Evolutionary conservation across 192 early-diverging fungal genomes (phyloP), one percentile per base, ranked within the genome.

Genomic region (Thoreauomyces humboldtii): DNA sequence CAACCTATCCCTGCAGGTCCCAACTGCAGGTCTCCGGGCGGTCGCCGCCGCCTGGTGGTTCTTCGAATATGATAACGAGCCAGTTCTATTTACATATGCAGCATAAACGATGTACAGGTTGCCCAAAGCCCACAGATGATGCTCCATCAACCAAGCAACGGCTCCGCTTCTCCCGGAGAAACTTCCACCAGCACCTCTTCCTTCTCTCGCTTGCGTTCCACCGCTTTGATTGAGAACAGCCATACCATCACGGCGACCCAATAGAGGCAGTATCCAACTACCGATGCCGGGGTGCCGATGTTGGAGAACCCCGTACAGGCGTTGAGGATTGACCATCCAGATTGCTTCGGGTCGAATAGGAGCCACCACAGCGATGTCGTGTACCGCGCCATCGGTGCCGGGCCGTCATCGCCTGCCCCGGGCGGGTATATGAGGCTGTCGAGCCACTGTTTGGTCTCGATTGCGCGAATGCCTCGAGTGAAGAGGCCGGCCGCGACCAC

Each of bases 401-500:
- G 82, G 45, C 86, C 88, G 29, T 84, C 86, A 3, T 81, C 85
- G 51, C 80, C 89, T 25, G 84, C 87, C 19, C 86, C 86, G 55
- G 87, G 5, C 34, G 31, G 21, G 59, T 46, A 61, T 17, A 44
- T 21, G 42, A 69, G 29, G 28, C 19, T 53, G 54, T 79, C 80
- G 29, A 78, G 71, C 81, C 87, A 92, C 24, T 70, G 68, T 61
- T 91, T 65, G 57, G 77, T 75, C 71, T 94, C 83, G 63, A 90
- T 89, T 51, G 55, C 75, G 47, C 80, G 76, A 31, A 92, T 86
- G n/a, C 79, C 65, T 47, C 78, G 87, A 17, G 89, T 71, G 35
- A 92, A 82, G 7, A 96, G 76, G 14, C 94, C 94, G 15, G 90
- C 89, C 51, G 89, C 82, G 34, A 96, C 84, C 35, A 95, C 70